Evolutionary conservation across 805 yeast species (phyloP).

Genomic region (Candida ficus): DNA sequence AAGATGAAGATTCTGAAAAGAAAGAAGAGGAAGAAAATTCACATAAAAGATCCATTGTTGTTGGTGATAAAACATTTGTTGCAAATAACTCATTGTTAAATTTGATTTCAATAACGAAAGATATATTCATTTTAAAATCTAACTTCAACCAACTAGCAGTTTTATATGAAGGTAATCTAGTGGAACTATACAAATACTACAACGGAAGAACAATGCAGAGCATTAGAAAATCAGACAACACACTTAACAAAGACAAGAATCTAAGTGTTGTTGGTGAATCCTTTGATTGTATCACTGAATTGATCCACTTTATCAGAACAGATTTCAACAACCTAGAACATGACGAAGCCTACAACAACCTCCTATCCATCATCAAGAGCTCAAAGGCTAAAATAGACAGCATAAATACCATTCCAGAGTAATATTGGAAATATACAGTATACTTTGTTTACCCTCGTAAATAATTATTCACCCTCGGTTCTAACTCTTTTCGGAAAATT

Average conservation of each 20-base stretch:
- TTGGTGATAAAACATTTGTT: conserved; percentile 52
- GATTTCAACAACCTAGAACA: conserved; percentile 11
- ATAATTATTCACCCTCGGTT: too few relatives aligned
- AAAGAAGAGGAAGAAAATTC: conserved; percentile 20
- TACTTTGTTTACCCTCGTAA: neutral
- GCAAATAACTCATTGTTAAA: conserved; percentile 46
- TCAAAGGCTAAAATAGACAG: conserved; percentile 15
- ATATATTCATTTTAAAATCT: conserved; percentile 50
- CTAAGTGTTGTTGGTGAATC: conserved; percentile 39
- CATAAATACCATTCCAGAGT: conserved; percentile 11
- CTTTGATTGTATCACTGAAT: conserved; percentile 34
- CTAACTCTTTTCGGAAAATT: too few relatives aligned
- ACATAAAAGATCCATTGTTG: conserved; percentile 36
- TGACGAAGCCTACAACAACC: conserved; percentile 12
- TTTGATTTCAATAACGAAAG: conserved; percentile 38
- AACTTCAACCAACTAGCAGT: conserved; percentile 44
- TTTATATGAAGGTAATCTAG: conserved; percentile 37
- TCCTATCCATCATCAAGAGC: conserved; percentile 4
- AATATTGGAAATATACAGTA: neutral
- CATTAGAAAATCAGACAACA: conserved; percentile 19
- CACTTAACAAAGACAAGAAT: conserved; percentile 26
- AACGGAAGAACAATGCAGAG: conserved; percentile 38
- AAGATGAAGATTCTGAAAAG: conserved; percentile 1
- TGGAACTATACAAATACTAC: conserved; percentile 43
- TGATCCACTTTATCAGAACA: conserved; percentile 21